These are phyloP conservation scores for Brassica hybrid DNA, from an alignment of 441 rosid genomes.

Conservation along the genomic window DNA sequence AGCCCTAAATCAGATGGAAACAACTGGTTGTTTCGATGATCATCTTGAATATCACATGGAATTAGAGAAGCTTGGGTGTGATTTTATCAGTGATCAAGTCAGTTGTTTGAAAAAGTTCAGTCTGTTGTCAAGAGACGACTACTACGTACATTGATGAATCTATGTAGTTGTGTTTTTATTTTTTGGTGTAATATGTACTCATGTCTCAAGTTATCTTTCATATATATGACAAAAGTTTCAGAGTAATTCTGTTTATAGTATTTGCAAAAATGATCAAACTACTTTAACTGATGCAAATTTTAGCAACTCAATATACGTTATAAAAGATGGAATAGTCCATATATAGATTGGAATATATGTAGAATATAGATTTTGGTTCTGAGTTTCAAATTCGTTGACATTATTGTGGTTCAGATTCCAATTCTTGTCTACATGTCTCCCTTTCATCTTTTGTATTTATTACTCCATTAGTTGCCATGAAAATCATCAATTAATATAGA, in stretches of 20 bases:
- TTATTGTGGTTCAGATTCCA: too few relatives aligned
- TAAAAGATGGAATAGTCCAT: too few relatives aligned
- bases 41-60: conserved; percentile 11
- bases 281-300: background rate
- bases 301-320: too few relatives aligned
- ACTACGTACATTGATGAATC: background rate
- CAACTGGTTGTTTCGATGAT: background rate
- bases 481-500: too few relatives aligned
- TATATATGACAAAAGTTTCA: background rate
- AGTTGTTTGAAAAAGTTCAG: background rate
- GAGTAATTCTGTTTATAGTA: background rate
- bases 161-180: background rate
- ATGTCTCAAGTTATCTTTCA: background rate
- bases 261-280: background rate
- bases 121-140: background rate
- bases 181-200: background rate
- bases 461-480: too few relatives aligned
- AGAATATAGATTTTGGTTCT: too few relatives aligned
- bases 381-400: too few relatives aligned
- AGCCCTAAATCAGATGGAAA: conserved; percentile 11
- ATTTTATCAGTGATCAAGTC: conserved; percentile 9
- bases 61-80: background rate
- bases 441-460: too few relatives aligned
- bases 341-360: too few relatives aligned
- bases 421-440: too few relatives aligned